Evolutionary conservation across 1,139 yeast species (phyloP), one percentile per base, ranked within the genome.

Genomic region (Citeromyces hawaiiensis): DNA sequence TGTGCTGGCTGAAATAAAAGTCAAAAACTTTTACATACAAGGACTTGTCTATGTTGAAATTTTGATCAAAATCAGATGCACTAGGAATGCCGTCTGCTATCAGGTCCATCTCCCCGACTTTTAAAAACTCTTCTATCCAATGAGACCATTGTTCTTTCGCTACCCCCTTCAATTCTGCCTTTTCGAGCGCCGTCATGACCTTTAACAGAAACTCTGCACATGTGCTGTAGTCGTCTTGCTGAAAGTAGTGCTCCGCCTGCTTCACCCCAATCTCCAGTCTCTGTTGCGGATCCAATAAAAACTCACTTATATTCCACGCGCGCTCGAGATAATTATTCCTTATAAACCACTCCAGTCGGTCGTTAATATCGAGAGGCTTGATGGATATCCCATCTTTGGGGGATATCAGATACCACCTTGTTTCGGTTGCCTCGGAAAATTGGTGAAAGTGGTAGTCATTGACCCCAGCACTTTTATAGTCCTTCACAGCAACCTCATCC

Each of bases 351-450:
- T 73, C 63, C 36, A 81, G 67, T 43, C 80, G 72, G 52, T 88
- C 97, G 25, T 61, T 56, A 49, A 82, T 56, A 45, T 76, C 78
- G 21, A 81, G 65, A 47, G 81, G 87, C 48, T 76, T 72, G 0
- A 88, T 88, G 11, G 77, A 63, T 2, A 91, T 83, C 1, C 81
- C 88, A 59, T 87, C 97, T 40, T 74, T 74, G 0, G 96, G 86
- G 54, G 93, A 77, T 6, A 88, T 66, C 16, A 91, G 66, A 47
- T 68, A 82, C 60, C 82, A 85, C 35, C 66, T 61, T 1, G 71
- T 62, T 1, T 47, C 44, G 1, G 48, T 48, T 2, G 42, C 40
- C 1, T 61, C 65, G 14, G 68, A 61, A 52, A 68, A 69, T 38
- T 69, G 70, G 0, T 76, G 72, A 38, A 88, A 57, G 45, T 73